A percentile compares a stretch with the other conserved stretches of the same genome.
These are phyloP conservation scores for Nephelium lappaceum DNA, from an alignment of 345 rosid genomes.

Conservation along the genomic window DNA sequence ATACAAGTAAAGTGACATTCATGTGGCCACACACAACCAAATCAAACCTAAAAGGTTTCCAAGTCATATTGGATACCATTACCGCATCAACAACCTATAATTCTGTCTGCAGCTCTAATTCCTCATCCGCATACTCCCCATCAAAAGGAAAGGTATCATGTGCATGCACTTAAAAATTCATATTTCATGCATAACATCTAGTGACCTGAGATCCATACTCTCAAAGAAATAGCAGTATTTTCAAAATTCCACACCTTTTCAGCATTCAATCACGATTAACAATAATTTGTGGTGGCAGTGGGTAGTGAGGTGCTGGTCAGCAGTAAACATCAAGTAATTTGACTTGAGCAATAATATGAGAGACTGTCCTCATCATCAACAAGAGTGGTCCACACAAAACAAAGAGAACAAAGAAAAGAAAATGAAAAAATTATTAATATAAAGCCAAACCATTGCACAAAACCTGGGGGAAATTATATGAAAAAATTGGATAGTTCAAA, in stretches of 20 bases:
- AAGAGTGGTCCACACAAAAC: conserved; percentile 28
- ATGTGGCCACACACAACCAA: background rate
- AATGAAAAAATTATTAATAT: background rate
- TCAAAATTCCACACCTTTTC: conserved; percentile 11
- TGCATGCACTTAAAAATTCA: conserved; percentile 14
- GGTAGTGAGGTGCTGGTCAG: conserved; percentile 26
- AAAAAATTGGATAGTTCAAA: conserved; percentile 16
- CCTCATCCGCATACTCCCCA: background rate
- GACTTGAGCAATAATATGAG: conserved; percentile 21
- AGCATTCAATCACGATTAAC: conserved; percentile 16
- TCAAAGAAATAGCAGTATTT: conserved; percentile 5
- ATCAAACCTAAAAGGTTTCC: background rate
- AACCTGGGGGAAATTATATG: conserved; percentile 8
- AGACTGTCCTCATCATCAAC: conserved; percentile 26
- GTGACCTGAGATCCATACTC: conserved; percentile 15
- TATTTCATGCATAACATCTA: background rate
- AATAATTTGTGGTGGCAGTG: conserved; percentile 21
- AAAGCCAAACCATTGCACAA: conserved; percentile 9
- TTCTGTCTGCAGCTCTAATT: background rate
- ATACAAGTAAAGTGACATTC: conserved; percentile 5
- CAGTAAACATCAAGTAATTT: conserved; percentile 26
- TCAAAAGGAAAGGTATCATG: background rate
- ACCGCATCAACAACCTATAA: background rate
- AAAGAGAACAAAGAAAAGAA: conserved; percentile 7
- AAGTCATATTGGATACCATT: background rate